Evolutionary conservation across 1,284 basidiomycete genomes (phyloP).

Genomic region (Puccinia brachypodii): DNA sequence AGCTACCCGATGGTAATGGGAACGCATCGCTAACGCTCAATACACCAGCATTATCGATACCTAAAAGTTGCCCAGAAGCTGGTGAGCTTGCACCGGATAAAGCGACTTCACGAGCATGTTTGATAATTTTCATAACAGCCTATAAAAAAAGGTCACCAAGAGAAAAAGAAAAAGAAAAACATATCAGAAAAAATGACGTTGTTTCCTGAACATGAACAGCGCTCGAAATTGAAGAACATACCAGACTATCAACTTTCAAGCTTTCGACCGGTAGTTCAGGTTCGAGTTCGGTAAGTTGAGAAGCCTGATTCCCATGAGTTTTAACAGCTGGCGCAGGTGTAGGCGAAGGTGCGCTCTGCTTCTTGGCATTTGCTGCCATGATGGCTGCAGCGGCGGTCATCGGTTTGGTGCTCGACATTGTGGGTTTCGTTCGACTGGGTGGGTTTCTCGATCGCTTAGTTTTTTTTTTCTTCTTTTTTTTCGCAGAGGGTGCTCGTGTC

Average conservation of each 20-base stretch:
- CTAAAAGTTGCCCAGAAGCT: conserved; percentile 80
- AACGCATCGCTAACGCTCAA: conserved; percentile 92
- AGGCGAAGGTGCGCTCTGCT: conserved; percentile 32
- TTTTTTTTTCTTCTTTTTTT: not conserved
- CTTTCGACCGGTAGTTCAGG: conserved; percentile 73
- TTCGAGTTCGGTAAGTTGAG: conserved; percentile 84
- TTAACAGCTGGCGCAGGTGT: conserved; percentile 66
- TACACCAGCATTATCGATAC: conserved; percentile 84
- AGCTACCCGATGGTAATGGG: conserved; percentile 66
- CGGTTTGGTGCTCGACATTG: conserved; percentile 50
- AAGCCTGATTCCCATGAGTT: conserved; percentile 74
- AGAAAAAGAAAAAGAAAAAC: not conserved
- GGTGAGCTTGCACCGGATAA: conserved; percentile 66
- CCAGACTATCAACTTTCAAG: conserved; percentile 81
- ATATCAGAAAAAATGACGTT: not conserved
- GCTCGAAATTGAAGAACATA: conserved; percentile 59
- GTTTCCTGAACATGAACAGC: not conserved
- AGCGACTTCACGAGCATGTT: conserved; percentile 64
- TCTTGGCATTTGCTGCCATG: conserved; percentile 44
- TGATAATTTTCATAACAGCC: conserved; percentile 91
- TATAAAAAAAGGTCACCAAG: too few relatives aligned
- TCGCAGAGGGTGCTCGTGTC: not conserved
- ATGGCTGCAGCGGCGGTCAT: conserved; percentile 65
- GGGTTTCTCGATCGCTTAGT: not conserved
- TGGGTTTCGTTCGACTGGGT: not conserved